Evolutionary conservation across 2,329 filamentous ascomycete genomes (phyloP).

Genomic region (Emericellopsis cladophorae): DNA sequence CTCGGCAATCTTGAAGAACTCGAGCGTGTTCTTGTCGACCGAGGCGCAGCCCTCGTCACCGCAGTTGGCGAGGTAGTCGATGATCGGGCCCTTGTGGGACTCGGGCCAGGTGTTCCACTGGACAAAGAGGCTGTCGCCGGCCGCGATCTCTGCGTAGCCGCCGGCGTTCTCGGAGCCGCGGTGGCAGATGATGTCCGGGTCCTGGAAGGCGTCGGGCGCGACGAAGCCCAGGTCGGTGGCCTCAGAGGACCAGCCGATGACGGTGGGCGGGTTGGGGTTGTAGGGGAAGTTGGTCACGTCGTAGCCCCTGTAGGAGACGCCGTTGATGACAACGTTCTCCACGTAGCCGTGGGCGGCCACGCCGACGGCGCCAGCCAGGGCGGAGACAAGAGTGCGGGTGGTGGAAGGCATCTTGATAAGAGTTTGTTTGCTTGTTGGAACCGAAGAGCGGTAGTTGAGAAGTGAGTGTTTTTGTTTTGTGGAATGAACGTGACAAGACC

Average conservation of each 20-base stretch:
- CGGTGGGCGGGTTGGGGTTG: conserved; percentile 2
- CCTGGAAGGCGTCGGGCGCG: conserved; percentile 19
- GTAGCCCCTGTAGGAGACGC: conserved; percentile 10
- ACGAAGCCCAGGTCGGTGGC: conserved; percentile 33
- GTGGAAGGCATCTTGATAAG: conserved; percentile 13
- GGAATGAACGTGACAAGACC: not conserved
- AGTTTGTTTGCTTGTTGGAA: not conserved
- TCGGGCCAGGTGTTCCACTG: conserved; percentile 27
- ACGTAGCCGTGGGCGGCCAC: conserved; percentile 16
- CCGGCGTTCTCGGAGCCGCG: conserved; percentile 20
- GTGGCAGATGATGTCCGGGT: conserved; percentile 31
- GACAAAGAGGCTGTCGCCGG: conserved; percentile 23
- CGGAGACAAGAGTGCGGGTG: conserved; percentile 12
- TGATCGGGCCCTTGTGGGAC: conserved; percentile 36
- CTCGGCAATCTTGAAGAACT: conserved; percentile 51
- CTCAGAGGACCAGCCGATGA: conserved; percentile 4
- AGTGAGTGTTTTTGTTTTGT: not conserved
- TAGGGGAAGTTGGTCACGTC: conserved; percentile 9
- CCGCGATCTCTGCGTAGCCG: conserved; percentile 18
- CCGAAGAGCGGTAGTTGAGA: not conserved
- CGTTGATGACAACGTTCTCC: conserved; percentile 12
- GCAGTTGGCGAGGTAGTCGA: conserved; percentile 50
- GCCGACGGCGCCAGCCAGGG: conserved; percentile 11
- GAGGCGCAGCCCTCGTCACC: conserved; percentile 35
- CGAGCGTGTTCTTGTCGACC: conserved; percentile 35